Conservation (phyloP, 768 basidiomycete genomes). For the Tricholoma bakamatsutake region DNA sequence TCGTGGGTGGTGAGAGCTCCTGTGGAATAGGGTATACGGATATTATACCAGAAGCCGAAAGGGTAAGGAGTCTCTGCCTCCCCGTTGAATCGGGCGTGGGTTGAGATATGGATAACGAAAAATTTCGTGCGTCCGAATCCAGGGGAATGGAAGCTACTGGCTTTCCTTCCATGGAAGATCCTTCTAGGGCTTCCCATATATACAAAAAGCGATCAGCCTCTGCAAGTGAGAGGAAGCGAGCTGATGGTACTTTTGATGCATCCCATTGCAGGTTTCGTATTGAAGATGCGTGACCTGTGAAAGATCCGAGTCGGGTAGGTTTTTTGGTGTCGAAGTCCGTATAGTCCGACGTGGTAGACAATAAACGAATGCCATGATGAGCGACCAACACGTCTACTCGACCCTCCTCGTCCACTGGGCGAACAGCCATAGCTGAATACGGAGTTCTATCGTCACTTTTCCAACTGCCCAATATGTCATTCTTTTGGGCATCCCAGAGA, state of each 20-base stretch:
- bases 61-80: constrained; percentile 41
- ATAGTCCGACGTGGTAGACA: constrained; percentile 29
- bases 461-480: constrained; percentile 43
- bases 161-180: constrained; percentile 38
- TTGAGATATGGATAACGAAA: constrained; percentile 30
- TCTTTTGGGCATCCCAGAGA: constrained; percentile 51
- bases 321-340: constrained; percentile 31
- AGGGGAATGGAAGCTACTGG: constrained; percentile 56
- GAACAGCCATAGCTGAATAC: constrained; percentile 45
- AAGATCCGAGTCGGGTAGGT: constrained; percentile 41
- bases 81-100: constrained; percentile 15
- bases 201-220: constrained; percentile 58
- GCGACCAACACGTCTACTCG: constrained; percentile 46
- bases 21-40: constrained; percentile 50
- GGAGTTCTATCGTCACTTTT: constrained; percentile 55
- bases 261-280: constrained; percentile 51
- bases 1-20: constrained; percentile 33
- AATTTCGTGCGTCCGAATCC: constrained; percentile 54
- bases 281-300: constrained; percentile 62
- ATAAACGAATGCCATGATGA: constrained; percentile 53
- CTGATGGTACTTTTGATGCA: constrained; percentile 29
- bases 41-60: constrained; percentile 56
- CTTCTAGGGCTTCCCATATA: constrained; percentile 50
- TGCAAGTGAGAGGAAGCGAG: constrained; percentile 54
- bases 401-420: constrained; percentile 32